A percentile compares a stretch with the other conserved stretches of the same genome.
phyloP scores from a whole-genome alignment of 805 yeast species.

The Candida caryicola region DNA sequence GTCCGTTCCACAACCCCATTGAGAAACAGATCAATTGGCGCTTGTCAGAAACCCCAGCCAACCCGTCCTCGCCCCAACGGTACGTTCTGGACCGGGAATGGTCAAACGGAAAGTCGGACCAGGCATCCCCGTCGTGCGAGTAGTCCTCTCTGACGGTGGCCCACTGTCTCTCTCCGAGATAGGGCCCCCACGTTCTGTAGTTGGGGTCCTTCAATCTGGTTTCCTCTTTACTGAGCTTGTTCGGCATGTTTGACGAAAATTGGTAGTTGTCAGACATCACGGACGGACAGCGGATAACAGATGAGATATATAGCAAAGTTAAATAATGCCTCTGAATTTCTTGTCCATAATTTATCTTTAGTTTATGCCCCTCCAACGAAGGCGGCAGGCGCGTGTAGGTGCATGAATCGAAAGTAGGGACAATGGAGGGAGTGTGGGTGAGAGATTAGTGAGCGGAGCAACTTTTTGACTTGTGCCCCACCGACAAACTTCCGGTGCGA shows the following conservation, averaged over 20 bases:
- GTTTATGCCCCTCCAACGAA: not conserved
- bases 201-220: conserved; percentile 32
- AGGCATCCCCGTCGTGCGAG: conserved; percentile 81
- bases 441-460: too few relatives aligned
- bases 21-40: conserved; percentile 73
- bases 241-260: conserved; percentile 7
- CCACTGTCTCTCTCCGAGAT: conserved; percentile 74
- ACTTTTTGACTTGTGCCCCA: too few relatives aligned
- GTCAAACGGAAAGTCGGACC: conserved; percentile 85
- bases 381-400: not conserved
- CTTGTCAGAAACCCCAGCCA: conserved; percentile 85
- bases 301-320: too few relatives aligned
- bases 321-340: not conserved
- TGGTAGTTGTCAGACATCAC: conserved; percentile 4
- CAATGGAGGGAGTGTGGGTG: not conserved
- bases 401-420: not conserved
- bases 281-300: too few relatives aligned
- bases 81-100: conserved; percentile 77
- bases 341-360: not conserved
- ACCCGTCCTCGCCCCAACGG: conserved; percentile 96
- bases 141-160: conserved; percentile 86
- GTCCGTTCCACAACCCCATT: conserved; percentile 90
- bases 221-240: conserved; percentile 36
- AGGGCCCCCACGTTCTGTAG: conserved; percentile 73
- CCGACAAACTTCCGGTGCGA: too few relatives aligned